Percentiles rank a stretch among this genome's conserved stretches.
These are phyloP conservation scores for Ambrosiella beaveri DNA, from an alignment of 2,329 filamentous ascomycete genomes.

Conservation along the genomic window DNA sequence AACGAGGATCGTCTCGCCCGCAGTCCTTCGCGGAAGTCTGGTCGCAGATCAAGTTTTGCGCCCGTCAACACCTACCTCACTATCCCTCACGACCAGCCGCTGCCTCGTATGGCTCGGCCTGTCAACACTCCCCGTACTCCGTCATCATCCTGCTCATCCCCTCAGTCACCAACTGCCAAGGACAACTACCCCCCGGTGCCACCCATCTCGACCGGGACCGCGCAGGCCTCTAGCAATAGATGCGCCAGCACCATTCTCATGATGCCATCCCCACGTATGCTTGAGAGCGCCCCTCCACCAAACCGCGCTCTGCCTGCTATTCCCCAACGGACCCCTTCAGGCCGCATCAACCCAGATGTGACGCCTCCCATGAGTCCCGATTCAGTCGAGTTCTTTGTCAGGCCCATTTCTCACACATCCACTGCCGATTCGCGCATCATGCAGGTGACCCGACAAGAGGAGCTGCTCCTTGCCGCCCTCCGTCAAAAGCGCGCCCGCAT, in stretches of 20 bases:
- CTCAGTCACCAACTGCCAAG: constrained; percentile 13
- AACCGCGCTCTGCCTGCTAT: constrained; percentile 10
- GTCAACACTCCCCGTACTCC: constrained; percentile 3
- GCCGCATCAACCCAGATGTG: constrained; percentile 20
- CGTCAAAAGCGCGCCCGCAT: constrained; percentile 39
- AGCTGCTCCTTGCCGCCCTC: constrained; percentile 39
- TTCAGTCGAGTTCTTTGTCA: constrained; percentile 32
- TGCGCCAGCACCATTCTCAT: constrained; percentile 4
- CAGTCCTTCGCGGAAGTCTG: constrained; percentile 19
- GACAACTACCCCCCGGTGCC: constrained; percentile 1
- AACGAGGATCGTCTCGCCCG: constrained; percentile 9
- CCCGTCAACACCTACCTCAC: constrained; percentile 26
- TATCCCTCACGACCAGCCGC: constrained; percentile 20
- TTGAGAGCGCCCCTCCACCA: constrained; percentile 5
- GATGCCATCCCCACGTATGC: constrained; percentile 2
- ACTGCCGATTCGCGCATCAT: constrained; percentile 29
- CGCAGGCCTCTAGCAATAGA: background rate
- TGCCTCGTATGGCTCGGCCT: constrained; percentile 12
- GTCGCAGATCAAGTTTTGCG: constrained; percentile 25
- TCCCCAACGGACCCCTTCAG: constrained; percentile 7
- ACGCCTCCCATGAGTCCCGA: constrained; percentile 35
- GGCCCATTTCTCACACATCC: constrained; percentile 23
- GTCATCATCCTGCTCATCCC: constrained; percentile 16
- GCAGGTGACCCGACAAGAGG: constrained; percentile 40
- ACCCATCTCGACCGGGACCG: constrained; percentile 1